Evolutionary conservation across 441 rosid species (phyloP).

Genomic region (Biscutella laevigata): DNA sequence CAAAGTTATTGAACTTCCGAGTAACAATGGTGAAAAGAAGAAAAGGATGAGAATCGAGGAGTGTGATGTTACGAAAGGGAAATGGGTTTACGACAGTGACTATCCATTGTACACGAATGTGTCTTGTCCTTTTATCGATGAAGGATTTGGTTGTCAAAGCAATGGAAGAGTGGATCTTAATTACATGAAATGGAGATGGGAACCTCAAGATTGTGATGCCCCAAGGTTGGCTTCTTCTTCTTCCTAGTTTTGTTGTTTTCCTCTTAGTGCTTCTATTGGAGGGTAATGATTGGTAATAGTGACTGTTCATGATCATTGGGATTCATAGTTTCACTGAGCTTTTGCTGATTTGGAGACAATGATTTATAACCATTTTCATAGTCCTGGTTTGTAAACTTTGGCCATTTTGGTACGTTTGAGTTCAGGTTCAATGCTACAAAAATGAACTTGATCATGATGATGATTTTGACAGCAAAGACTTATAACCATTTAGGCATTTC

Average conservation of each 20-base stretch:
- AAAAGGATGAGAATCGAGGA: constrained; percentile 26
- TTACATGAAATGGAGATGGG: constrained; percentile 87
- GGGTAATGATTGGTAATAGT: constrained; percentile 2
- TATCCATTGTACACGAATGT: constrained; percentile 53
- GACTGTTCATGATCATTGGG: background rate
- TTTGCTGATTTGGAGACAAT: background rate
- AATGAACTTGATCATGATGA: too few relatives aligned
- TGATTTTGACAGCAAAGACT: too few relatives aligned
- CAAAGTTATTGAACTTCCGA: constrained; percentile 24
- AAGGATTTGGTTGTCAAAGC: constrained; percentile 71
- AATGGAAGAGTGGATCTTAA: constrained; percentile 64
- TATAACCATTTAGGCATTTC: too few relatives aligned
- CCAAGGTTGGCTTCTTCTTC: constrained; percentile 46
- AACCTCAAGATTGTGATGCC: constrained; percentile 55
- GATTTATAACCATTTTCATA: background rate
- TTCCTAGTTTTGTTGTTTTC: background rate
- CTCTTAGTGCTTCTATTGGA: background rate
- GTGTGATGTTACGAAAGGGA: constrained; percentile 65
- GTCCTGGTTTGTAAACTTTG: background rate
- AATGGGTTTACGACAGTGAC: constrained; percentile 69
- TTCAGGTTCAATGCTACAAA: constrained; percentile 75
- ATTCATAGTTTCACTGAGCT: background rate
- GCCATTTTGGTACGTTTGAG: constrained; percentile 15
- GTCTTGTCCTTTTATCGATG: constrained; percentile 78
- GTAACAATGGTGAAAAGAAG: constrained; percentile 21